Evolutionary conservation across 2,329 filamentous ascomycete genomes (phyloP), one percentile per base, ranked within the genome.

Genomic region (Diaporthe aspalathi): DNA sequence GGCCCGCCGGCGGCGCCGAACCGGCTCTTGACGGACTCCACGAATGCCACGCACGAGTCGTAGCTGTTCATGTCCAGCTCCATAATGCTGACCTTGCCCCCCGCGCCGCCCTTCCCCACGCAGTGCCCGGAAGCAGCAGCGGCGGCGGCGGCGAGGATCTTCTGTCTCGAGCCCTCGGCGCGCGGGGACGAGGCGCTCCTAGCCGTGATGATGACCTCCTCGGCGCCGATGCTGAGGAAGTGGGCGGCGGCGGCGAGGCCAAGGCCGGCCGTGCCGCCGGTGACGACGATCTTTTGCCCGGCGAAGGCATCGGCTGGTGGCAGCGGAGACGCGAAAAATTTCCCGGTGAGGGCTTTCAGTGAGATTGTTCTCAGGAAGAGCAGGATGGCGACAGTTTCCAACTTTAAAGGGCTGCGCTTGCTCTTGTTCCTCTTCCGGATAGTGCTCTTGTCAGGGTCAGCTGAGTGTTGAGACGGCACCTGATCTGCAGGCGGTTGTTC

Each of bases 261-360:
- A 0, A 85, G 76, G 17, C 83, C 84, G 29, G 77, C 75, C 16
- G 81, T 84, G 11, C 78, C 81, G 22, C 84, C 84, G 1, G 83
- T 85, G 47, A 85, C 77, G 45, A 85, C 75, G 62, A 82, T 75
- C 6, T 75, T 75, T 73, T 82, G 76, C n/a, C 72, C 74, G 45
- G 72, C 67, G 74, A 77, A 79, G 60, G 67, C 70, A 56, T 73
- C 70, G 11, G 75, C 7, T 2, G 74, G 70, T 12, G 76, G 77
- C 11, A 78, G 75, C 0, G 75, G 70, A 35, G 77, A 74, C 0
- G 74, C 75, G 63, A 76, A 74, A 70, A 70, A 75, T 74, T 78
- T 79, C 74, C 56, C 56, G 38, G 68, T 56, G 52, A 62, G 7
- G 22, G 52, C 9, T 16, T 63, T 63, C 1, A 63, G 43, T 5